Evolutionary conservation across 441 rosid species (phyloP).

Genomic region (Lepidium campestre): DNA sequence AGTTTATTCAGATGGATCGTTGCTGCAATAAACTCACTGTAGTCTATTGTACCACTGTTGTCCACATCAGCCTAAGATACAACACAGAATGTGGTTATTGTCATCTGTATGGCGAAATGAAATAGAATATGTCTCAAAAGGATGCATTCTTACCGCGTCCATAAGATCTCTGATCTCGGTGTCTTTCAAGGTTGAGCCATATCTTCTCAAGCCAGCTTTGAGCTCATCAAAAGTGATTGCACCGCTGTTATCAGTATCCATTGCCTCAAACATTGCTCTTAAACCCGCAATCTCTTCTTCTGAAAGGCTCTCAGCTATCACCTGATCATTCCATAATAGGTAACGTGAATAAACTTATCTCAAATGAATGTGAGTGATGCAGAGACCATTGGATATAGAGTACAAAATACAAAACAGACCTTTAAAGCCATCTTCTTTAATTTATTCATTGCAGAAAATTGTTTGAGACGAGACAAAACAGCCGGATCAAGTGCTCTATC

Average conservation of each 20-base stretch:
- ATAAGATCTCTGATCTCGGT: constrained; percentile 93
- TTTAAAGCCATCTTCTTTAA: constrained; percentile 96
- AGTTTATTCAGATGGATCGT: constrained; percentile 93
- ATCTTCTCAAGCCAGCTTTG: constrained; percentile 94
- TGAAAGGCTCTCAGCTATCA: constrained; percentile 97
- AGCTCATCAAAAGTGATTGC: constrained; percentile 99
- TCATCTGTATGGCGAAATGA: not conserved
- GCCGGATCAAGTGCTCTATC: constrained; percentile 95
- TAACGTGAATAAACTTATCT: not conserved
- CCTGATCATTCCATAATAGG: constrained; percentile 39
- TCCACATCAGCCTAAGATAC: constrained; percentile 88
- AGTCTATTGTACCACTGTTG: constrained; percentile 95
- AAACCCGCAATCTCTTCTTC: constrained; percentile 99
- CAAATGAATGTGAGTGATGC: not conserved
- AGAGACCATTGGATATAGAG: not conserved
- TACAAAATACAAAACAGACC: constrained; percentile 31
- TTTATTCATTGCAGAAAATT: constrained; percentile 97
- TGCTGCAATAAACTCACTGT: constrained; percentile 94
- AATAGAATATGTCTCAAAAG: not conserved
- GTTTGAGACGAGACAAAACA: constrained; percentile 92
- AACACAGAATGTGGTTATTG: not conserved
- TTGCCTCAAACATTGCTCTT: constrained; percentile 83
- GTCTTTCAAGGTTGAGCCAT: constrained; percentile 97
- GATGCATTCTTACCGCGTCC: constrained; percentile 72
- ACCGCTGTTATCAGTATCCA: constrained; percentile 98